Evolutionary conservation across 306 rosid genomes (phyloP), one percentile per base, ranked within the genome.

Genomic region (Dalbergia cochinchinensis): DNA sequence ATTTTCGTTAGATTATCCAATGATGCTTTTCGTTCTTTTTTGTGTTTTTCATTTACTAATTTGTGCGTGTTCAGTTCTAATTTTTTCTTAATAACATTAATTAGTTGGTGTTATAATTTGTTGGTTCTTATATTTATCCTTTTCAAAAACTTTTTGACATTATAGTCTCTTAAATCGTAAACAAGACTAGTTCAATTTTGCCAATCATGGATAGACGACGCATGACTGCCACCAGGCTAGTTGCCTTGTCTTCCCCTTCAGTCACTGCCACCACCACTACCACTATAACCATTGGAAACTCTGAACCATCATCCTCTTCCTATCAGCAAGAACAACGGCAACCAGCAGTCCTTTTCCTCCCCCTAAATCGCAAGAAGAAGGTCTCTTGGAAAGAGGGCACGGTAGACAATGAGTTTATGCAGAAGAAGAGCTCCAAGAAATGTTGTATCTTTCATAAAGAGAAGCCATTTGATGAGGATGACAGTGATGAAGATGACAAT

Each of bases 391-490:
- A 93, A 82, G 96, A 95, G 42, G 99, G 94, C 41, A 95, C 98
- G 7, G 87, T 95, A 26, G 99, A 95, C 87, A 95, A 95, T 77
- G 99, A 95, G 89, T 93, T 91, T 68, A 86, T 95, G 98, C 92
- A 90, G 87, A 95, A 93, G 88, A 95, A 95, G 86, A 93, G 98
- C 82, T 95, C 98, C 82, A 95, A 95, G 76, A 95, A 93, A 82
- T 95, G 99, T 58, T 95, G 99, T 76, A 93, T 95, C 83, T 95
- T 93, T 78, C 99, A 95, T 82, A 95, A 91, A 83, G 69, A 59
- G 83, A 88, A 77, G 83, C 64, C 86, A 16, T 83, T 83, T 65
- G 99, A 95, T 65, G 98, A 95, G 78, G 98, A 93, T 85, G 89
- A 93, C 58, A 90, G 97, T 77, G 98, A 91, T 22, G 80, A 85